phyloP scores from a whole-genome alignment of 768 basidiomycete genomes.

The Tylopilus cervinicoccineus region DNA sequence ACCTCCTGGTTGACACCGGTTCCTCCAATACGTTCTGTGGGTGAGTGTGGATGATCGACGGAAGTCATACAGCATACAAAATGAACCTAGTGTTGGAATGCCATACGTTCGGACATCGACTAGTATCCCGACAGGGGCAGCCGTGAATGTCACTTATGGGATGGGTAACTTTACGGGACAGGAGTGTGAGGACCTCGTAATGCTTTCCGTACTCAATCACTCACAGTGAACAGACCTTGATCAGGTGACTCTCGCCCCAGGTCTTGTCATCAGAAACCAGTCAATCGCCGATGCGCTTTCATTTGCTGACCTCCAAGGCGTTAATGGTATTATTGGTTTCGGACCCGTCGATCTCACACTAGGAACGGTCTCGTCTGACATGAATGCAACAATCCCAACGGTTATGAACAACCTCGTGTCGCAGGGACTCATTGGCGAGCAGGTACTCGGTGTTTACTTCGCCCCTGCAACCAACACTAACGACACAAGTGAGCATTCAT shows the following conservation, averaged over 20 bases:
- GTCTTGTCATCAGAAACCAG: constrained; percentile 24
- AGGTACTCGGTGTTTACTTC: constrained; percentile 21
- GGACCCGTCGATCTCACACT: constrained; percentile 22
- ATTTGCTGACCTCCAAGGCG: constrained; percentile 13
- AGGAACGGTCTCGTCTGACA: constrained; percentile 1
- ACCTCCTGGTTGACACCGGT: no score
- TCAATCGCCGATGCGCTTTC: constrained; percentile 24
- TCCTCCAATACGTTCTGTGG: no score
- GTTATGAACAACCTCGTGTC: constrained; percentile 23
- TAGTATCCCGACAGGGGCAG: constrained; percentile 22
- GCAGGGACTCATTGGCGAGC: constrained; percentile 12
- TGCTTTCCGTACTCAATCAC: not conserved
- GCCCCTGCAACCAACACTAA: constrained; percentile 16
- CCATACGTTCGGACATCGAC: no score
- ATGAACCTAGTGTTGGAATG: no score
- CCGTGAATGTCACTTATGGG: constrained; percentile 11
- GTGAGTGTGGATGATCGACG: no score
- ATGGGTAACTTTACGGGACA: constrained; percentile 25
- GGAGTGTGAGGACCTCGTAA: constrained; percentile 27
- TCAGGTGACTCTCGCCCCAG: constrained; percentile 21
- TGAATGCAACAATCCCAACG: constrained; percentile 16
- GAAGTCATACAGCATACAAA: no score
- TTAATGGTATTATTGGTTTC: constrained; percentile 27
- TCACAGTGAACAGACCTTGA: constrained; percentile 18
- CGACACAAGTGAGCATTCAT: constrained; percentile 14